Percentiles rank a stretch among this genome's conserved stretches.
Conservation (phyloP, 129 eudicot species). For the Cynara cardunculus region DNA sequence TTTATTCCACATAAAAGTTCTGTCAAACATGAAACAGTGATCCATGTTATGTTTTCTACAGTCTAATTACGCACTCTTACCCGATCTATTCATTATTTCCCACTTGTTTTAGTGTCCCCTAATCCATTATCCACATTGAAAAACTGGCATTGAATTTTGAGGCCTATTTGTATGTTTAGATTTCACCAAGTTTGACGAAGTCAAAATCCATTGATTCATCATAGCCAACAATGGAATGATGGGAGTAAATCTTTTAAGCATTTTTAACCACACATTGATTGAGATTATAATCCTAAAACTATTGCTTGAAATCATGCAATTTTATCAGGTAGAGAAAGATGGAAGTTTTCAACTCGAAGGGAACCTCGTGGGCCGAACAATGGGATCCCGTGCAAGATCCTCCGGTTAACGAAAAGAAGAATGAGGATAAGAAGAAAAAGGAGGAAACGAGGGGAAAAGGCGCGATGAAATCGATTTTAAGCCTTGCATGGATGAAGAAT, state of each 20-base stretch:
- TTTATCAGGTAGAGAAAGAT: conserved; percentile 24
- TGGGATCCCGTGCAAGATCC: conserved; percentile 57
- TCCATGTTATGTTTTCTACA: too few relatives aligned
- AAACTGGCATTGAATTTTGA: not conserved
- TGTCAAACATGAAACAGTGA: too few relatives aligned
- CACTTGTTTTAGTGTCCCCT: not conserved
- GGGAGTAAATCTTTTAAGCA: conserved; percentile 5
- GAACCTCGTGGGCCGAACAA: conserved; percentile 67
- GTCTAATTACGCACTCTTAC: too few relatives aligned
- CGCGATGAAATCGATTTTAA: conserved; percentile 29
- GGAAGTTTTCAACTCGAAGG: conserved; percentile 46
- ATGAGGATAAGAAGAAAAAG: conserved; percentile 24
- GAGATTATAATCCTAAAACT: conserved; percentile 8
- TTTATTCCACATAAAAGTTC: too few relatives aligned
- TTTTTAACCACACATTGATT: conserved; percentile 10
- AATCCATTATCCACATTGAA: conserved; percentile 9
- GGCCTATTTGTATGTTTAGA: conserved; percentile 21
- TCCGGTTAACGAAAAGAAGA: conserved; percentile 17
- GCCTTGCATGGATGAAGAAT: conserved; percentile 40
- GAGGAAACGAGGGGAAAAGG: conserved; percentile 27
- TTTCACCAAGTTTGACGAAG: conserved; percentile 17
- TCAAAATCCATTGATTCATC: conserved; percentile 17
- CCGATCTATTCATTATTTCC: too few relatives aligned
- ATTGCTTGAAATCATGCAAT: conserved; percentile 2
- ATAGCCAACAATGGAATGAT: conserved; percentile 14